Evolutionary conservation across 495 filamentous ascomycete species (phyloP), one percentile per base, ranked within the genome.

Genomic region (Lasiosphaeriaceae sp.): DNA sequence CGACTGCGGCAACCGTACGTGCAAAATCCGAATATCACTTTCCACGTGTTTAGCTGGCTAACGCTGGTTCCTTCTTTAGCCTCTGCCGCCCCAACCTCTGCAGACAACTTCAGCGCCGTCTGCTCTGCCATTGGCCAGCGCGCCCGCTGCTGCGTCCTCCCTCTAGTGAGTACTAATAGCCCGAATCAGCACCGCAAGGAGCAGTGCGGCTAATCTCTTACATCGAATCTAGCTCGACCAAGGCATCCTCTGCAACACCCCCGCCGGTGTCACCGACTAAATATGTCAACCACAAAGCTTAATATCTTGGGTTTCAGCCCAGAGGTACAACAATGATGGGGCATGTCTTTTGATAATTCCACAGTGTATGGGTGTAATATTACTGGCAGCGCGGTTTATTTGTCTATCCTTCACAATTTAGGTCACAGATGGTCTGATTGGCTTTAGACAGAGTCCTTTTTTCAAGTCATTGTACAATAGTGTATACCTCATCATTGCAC

Each of bases 141-240:
- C 8, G 73, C 74, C 31, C 73, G 74, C 57, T 77, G 74, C 72
- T 77, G 74, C 51, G 70, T 71, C 44, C 55, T 77, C 12, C 73
- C 74, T 3, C 47, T 74, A 34, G 67, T 70, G 54, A 54, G 66
- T 54, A 14, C 9, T 22, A n/a, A 2, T 17, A n/a, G 4, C 35
- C 2, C 2, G 11, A 1, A 5, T 41, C 35, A 17, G 31, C 22
- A 29, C 11, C 24, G 7, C 19, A 39, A 20, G 20, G 11, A 20
- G 11, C 26, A 43, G 6, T 39, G 49, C 11, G 34, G 22, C 19
- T 31, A 16, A 48, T 47, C 1, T 39, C 54, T 26, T 34, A 21
- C 14, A 11, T 1, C 26, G 24, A n/a, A n/a, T 24, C 3, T 47
- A 68, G 66, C 67, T 74, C n/a, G 71, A 54, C 11, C 71, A 75